Percentiles rank a stretch among this genome's conserved stretches.
Evolutionary conservation across 768 basidiomycete species (phyloP).

Genomic region (Naganishia randhawae): DNA sequence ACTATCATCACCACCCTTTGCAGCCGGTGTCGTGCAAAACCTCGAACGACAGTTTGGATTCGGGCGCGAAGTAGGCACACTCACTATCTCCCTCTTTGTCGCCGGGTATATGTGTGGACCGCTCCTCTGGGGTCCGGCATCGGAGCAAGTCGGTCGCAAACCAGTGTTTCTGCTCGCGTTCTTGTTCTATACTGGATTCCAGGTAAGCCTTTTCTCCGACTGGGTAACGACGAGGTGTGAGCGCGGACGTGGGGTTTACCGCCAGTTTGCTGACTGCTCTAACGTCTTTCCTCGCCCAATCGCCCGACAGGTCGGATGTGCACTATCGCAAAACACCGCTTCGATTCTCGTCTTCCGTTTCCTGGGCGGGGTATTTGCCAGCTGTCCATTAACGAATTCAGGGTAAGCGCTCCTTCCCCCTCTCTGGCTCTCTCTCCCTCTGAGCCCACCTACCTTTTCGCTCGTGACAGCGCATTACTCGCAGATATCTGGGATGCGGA

Average conservation of each 20-base stretch:
- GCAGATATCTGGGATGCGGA: slow-evolving; percentile 52
- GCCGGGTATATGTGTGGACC: slow-evolving; percentile 48
- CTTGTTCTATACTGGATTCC: slow-evolving; percentile 46
- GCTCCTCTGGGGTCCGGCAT: slow-evolving; percentile 42
- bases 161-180: slow-evolving; percentile 51
- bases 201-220: slow-evolving; percentile 17
- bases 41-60: slow-evolving; percentile 41
- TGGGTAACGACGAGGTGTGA: background rate
- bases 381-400: slow-evolving; percentile 52
- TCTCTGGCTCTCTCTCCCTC: background rate
- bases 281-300: slow-evolving; percentile 23
- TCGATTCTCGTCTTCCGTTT: slow-evolving; percentile 53
- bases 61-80: slow-evolving; percentile 43
- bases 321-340: slow-evolving; percentile 51
- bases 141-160: slow-evolving; percentile 51
- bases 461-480: slow-evolving; percentile 38
- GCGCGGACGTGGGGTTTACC: too few species aligned
- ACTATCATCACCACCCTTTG: too few species aligned
- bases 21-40: slow-evolving; percentile 41
- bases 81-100: slow-evolving; percentile 47
- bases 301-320: slow-evolving; percentile 49
- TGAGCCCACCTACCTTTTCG: background rate
- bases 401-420: slow-evolving; percentile 34
- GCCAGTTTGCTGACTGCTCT: too few species aligned
- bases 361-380: slow-evolving; percentile 50